Base-by-base conservation (phyloP, 805 yeast species). In the Wickerhamiella shivajii region DNA sequence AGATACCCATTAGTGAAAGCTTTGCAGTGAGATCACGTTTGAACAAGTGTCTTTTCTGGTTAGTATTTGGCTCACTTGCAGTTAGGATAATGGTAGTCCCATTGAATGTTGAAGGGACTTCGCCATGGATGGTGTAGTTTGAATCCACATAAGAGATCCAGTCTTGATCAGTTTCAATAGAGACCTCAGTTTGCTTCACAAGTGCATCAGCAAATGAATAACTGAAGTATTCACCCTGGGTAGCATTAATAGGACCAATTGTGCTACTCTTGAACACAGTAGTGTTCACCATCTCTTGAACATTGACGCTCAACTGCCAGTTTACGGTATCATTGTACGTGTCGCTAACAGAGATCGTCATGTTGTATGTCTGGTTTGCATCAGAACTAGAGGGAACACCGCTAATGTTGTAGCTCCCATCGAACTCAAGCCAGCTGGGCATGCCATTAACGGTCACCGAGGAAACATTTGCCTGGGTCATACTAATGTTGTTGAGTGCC, bases 41-140 rank as follows among this genome's bases (percentile, higher is more conserved):
- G 21, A 13, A 6, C 21, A 6, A 11, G 29, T 17, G 14, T 18
- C 34, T 27, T 6, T 31, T 23, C 5, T 19, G 29, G 29, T 31
- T 31, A 17, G n/a, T 19, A 21, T 30, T 22, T 10, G 69, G 61
- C 10, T 80, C 83, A 18, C 52, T 52, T 24, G 81, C 66, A 5
- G 58, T 53, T 41, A 84, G 72, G 10, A 61, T 51, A 29, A 56
- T 53, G 11, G 45, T 43, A 10, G 53, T 51, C 14, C 38, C 40
- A 19, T 38, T 59, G 39, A 77, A 72, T 39, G 59, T 51, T 9
- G 48, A 42, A 3, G 87, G 85, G 21, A 71, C 77, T 29, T 45
- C 40, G 25, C 95, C 94, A 17, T 53, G 56, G 39, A 85, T 64
- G 1, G 94, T 74, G 50, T 65, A 53, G 51, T 84, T 83, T 12